These are phyloP conservation scores for Dipodascus albidus DNA, from an alignment of 805 yeast genomes.

Conservation along the genomic window DNA sequence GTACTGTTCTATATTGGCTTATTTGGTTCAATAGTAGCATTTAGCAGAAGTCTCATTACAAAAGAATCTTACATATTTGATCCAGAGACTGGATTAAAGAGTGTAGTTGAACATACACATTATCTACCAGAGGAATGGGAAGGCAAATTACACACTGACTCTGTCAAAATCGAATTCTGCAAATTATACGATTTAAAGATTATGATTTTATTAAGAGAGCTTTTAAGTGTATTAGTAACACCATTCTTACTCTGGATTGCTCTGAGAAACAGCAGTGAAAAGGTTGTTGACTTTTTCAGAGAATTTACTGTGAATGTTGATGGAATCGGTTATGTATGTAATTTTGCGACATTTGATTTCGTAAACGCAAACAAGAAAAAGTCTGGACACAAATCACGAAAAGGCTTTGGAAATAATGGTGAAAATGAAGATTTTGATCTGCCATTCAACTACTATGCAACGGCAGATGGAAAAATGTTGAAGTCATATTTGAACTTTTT, in stretches of 20 bases:
- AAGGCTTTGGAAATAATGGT: conserved; percentile 4
- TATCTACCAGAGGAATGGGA: conserved; percentile 84
- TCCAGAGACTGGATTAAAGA: conserved; percentile 76
- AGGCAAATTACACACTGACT: conserved; percentile 70
- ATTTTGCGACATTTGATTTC: conserved; percentile 84
- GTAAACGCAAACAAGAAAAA: conserved; percentile 34
- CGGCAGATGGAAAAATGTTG: conserved; percentile 77
- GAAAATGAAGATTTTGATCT: conserved; percentile 9
- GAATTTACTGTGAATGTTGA: conserved; percentile 86
- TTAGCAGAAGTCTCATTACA: conserved; percentile 60
- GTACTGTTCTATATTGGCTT: conserved; percentile 81
- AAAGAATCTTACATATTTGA: conserved; percentile 68
- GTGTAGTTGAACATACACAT: conserved; percentile 81
- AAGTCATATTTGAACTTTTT: conserved; percentile 80
- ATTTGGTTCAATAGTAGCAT: conserved; percentile 81
- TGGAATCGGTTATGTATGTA: conserved; percentile 90
- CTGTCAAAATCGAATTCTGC: conserved; percentile 75
- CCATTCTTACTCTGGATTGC: conserved; percentile 88
- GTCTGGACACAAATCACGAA: conserved; percentile 10
- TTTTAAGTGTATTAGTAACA: conserved; percentile 69
- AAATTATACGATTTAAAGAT: conserved; percentile 64
- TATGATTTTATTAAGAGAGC: conserved; percentile 59
- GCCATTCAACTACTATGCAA: conserved; percentile 30
- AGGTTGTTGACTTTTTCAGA: conserved; percentile 80
- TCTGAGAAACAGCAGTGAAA: conserved; percentile 59